Conservation (phyloP, 2,329 filamentous ascomycete genomes). For the Dothistroma pini region DNA sequence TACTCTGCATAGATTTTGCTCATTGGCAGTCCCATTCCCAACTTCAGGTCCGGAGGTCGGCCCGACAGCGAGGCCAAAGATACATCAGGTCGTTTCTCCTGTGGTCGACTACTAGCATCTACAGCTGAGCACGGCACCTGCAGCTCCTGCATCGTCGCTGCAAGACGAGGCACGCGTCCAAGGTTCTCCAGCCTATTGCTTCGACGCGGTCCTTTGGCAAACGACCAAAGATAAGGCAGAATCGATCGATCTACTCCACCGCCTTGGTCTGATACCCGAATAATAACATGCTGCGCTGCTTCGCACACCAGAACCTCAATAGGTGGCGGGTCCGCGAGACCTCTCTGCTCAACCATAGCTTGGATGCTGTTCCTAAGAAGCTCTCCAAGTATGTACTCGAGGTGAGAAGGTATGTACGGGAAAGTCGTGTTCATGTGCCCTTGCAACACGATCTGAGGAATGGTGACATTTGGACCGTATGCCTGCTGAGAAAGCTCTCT, state of each 20-base stretch:
- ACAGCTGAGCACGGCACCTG: conserved; percentile 18
- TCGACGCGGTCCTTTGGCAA: conserved; percentile 84
- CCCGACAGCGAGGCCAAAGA: conserved; percentile 78
- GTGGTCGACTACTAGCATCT: conserved; percentile 20
- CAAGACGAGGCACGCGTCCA: conserved; percentile 80
- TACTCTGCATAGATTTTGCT: conserved; percentile 96
- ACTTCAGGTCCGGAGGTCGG: conserved; percentile 76
- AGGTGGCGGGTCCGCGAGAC: conserved; percentile 57
- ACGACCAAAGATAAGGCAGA: conserved; percentile 91
- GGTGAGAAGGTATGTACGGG: conserved; percentile 90
- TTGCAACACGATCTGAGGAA: conserved; percentile 78
- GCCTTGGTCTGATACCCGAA: conserved; percentile 91
- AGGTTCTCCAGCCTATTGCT: conserved; percentile 79
- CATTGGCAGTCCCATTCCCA: conserved; percentile 91
- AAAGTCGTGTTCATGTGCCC: conserved; percentile 89
- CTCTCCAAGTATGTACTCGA: conserved; percentile 97
- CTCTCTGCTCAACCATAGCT: conserved; percentile 74
- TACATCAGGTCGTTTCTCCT: conserved; percentile 47
- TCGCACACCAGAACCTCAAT: conserved; percentile 96
- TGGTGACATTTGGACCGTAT: conserved; percentile 65
- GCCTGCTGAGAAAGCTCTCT: conserved; percentile 69
- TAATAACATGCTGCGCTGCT: conserved; percentile 89
- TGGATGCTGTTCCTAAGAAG: conserved; percentile 93
- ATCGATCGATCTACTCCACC: conserved; percentile 85
- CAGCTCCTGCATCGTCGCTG: conserved; percentile 80